Evolutionary conservation across 164 flowering plant species (phyloP).

Genomic region (Tetracentron sinense): DNA sequence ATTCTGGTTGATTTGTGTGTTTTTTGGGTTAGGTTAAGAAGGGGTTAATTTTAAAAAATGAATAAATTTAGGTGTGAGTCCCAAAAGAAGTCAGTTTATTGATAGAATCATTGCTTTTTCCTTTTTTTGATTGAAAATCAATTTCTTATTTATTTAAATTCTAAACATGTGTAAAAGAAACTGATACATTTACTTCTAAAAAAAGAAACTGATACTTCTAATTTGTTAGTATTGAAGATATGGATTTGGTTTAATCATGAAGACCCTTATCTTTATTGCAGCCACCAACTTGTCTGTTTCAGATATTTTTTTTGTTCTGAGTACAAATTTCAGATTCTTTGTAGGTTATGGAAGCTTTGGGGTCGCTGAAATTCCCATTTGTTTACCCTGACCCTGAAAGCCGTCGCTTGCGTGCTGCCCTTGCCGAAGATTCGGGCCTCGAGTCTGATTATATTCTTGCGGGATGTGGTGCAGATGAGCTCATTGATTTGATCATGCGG

Average conservation of each 20-base stretch:
- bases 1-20: too few species aligned
- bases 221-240: background rate
- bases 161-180: too few species aligned
- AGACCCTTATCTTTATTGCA: background rate
- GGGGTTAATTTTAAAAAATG: too few species aligned
- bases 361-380: constrained; percentile 76
- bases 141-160: too few species aligned
- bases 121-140: too few species aligned
- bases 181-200: too few species aligned
- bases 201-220: background rate
- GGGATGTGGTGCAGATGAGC: constrained; percentile 99
- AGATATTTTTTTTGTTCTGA: constrained; percentile 18
- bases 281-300: constrained; percentile 3
- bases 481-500: constrained; percentile 97
- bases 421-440: constrained; percentile 91
- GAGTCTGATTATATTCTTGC: constrained; percentile 86
- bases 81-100: too few species aligned
- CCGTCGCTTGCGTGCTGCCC: constrained; percentile 83
- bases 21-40: too few species aligned
- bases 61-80: too few species aligned
- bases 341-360: constrained; percentile 87
- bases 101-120: too few species aligned
- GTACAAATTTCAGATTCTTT: constrained; percentile 31
- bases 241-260: background rate
- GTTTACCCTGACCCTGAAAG: constrained; percentile 96